Conservation (phyloP, 257 asterid genomes). For the Handroanthus guayacan region DNA sequence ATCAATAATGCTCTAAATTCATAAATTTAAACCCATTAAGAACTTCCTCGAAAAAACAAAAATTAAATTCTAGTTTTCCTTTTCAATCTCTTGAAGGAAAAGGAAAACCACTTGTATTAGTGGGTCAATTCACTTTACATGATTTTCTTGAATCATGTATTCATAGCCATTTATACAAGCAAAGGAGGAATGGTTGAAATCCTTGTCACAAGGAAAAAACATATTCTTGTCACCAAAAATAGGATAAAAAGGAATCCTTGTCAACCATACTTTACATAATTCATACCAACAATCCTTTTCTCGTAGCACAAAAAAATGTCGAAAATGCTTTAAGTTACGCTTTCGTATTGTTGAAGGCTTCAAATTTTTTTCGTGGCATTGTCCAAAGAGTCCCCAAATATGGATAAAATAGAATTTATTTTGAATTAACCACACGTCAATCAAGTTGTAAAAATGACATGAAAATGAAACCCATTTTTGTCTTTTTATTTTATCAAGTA, state of each 20-base stretch:
- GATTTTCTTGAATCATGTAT: conserved; percentile 4
- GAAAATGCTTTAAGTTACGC: too few relatives aligned
- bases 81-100: conserved; percentile 29
- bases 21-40: too few relatives aligned
- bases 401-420: background rate
- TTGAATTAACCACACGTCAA: background rate
- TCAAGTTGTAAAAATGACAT: background rate
- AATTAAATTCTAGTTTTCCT: background rate
- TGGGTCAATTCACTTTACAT: conserved; percentile 30
- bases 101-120: conserved; percentile 36
- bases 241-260: conserved; percentile 30
- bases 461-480: background rate
- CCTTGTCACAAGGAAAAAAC: conserved; percentile 37
- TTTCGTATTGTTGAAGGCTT: conserved; percentile 8
- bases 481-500: background rate
- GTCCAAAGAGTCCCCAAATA: background rate
- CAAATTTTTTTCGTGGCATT: background rate
- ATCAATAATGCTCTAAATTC: too few relatives aligned
- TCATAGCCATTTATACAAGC: conserved; percentile 29
- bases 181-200: conserved; percentile 39
- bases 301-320: too few relatives aligned
- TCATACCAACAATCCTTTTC: background rate
- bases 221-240: conserved; percentile 31
- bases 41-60: too few relatives aligned
- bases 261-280: conserved; percentile 18